phyloP scores from a whole-genome alignment of 345 rosid genomes.

The Sonneratia caseolaris region DNA sequence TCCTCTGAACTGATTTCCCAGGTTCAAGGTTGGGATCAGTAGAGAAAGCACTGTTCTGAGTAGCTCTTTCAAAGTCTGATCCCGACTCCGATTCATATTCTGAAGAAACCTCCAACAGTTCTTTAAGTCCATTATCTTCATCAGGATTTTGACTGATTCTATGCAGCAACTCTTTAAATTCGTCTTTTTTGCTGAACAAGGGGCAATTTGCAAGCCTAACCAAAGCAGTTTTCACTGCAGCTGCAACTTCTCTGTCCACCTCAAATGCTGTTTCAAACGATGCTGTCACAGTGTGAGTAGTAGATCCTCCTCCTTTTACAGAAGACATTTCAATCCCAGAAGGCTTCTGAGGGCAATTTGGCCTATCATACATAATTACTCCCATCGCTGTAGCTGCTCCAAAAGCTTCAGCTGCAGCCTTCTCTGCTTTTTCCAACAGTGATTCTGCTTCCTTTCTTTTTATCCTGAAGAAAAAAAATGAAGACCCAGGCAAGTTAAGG shows the following conservation, averaged over 20 bases:
- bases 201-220: constrained; percentile 47
- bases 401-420: constrained; percentile 69
- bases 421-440: constrained; percentile 49
- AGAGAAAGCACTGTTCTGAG: constrained; percentile 21
- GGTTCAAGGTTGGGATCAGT: constrained; percentile 17
- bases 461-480: constrained; percentile 34
- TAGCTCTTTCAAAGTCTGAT: constrained; percentile 28
- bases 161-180: constrained; percentile 53
- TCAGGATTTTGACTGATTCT: constrained; percentile 77
- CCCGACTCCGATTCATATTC: constrained; percentile 56
- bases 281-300: constrained; percentile 65
- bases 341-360: constrained; percentile 48
- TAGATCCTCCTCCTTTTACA: constrained; percentile 36
- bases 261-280: constrained; percentile 90
- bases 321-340: constrained; percentile 43
- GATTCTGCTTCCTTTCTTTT: constrained; percentile 67
- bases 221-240: constrained; percentile 79
- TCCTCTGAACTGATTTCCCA: constrained; percentile 21
- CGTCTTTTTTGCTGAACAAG: constrained; percentile 44
- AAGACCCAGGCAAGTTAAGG: neutral
- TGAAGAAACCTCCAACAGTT: constrained; percentile 37
- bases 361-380: constrained; percentile 75
- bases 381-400: constrained; percentile 82
- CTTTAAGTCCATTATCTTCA: constrained; percentile 25
- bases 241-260: constrained; percentile 89